These are phyloP conservation scores for Penstemon barbatus DNA, from an alignment of 257 asterid genomes.

Conservation along the genomic window DNA sequence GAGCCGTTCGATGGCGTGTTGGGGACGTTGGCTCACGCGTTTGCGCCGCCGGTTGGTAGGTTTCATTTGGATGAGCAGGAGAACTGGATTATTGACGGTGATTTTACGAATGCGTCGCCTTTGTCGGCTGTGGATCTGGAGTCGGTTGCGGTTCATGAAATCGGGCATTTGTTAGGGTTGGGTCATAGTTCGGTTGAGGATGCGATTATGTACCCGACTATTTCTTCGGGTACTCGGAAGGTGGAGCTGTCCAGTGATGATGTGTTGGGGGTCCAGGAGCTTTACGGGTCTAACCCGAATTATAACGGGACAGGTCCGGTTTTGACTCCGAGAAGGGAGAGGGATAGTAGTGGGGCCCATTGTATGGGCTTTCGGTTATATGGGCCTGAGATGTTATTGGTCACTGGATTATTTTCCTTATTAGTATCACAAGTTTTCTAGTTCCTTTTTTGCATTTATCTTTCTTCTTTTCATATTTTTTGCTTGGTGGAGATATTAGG, in stretches of 20 bases:
- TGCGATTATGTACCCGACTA: constrained; percentile 77
- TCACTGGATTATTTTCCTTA: constrained; percentile 13
- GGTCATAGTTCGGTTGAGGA: constrained; percentile 83
- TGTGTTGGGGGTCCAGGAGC: constrained; percentile 53
- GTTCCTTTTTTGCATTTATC: neutral
- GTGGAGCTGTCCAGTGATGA: constrained; percentile 67
- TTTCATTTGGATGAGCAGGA: constrained; percentile 76
- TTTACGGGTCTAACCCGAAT: constrained; percentile 78
- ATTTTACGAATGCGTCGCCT: constrained; percentile 37
- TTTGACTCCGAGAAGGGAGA: constrained; percentile 38
- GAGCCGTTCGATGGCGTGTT: constrained; percentile 83
- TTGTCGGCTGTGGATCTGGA: constrained; percentile 72
- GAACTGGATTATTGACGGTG: constrained; percentile 77
- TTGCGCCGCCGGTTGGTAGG: constrained; percentile 73
- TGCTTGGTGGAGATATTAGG: neutral
- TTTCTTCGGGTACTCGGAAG: constrained; percentile 55
- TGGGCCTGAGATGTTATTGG: neutral
- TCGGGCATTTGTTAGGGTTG: constrained; percentile 86
- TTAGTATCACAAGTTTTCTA: too few relatives aligned
- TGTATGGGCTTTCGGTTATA: constrained; percentile 14
- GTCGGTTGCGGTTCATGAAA: constrained; percentile 88
- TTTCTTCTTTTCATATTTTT: neutral
- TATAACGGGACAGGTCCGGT: constrained; percentile 40
- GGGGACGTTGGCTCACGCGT: constrained; percentile 94
- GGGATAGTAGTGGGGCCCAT: constrained; percentile 45